A percentile compares a stretch with the other conserved stretches of the same genome.
phyloP scores from a whole-genome alignment of 345 rosid genomes.

The Acer saccharum region DNA sequence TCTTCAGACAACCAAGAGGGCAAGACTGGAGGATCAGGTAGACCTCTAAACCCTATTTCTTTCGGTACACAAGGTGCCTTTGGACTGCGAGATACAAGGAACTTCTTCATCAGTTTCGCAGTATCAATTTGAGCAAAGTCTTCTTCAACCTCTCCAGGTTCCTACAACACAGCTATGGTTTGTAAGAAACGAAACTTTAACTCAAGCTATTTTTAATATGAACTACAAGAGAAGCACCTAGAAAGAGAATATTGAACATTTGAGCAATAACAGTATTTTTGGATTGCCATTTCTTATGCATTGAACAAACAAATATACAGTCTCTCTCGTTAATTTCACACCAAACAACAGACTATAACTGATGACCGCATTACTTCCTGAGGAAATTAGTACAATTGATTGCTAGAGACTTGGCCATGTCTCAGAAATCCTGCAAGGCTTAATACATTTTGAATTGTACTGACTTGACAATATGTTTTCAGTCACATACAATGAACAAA shows the following conservation, averaged over 20 bases:
- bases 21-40: conserved; percentile 40
- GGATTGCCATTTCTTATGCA: background rate
- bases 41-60: conserved; percentile 12
- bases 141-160: conserved; percentile 47
- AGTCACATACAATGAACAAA: no score
- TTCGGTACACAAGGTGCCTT: background rate
- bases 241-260: background rate
- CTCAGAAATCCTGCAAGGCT: no score
- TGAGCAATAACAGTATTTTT: background rate
- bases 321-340: background rate
- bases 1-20: conserved; percentile 73
- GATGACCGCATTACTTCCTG: no score
- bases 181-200: background rate
- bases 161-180: background rate
- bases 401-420: no score
- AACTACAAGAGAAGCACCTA: background rate
- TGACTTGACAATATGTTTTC: no score
- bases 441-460: no score
- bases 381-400: no score
- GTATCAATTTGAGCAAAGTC: conserved; percentile 31
- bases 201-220: background rate
- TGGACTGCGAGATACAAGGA: background rate
- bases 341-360: no score
- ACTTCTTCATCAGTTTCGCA: background rate
- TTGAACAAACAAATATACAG: background rate